These are phyloP conservation scores for Euphorbia schlechtendalii DNA, from an alignment of 441 rosid genomes.

Conservation along the genomic window DNA sequence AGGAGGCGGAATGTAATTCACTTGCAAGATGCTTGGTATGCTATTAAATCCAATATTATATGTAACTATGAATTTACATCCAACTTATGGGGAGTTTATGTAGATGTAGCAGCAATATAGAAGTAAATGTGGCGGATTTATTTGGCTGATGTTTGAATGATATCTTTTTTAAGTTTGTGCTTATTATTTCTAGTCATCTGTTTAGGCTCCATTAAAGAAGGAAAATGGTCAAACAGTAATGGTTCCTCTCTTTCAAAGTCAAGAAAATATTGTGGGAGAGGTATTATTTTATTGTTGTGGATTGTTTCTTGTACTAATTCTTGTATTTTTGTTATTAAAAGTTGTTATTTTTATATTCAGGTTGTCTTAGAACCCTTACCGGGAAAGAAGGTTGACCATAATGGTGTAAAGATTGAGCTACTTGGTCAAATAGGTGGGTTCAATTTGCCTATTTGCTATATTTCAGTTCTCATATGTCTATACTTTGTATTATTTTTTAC, in stretches of 20 bases:
- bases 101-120: background rate
- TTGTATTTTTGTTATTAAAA: conserved; percentile 5
- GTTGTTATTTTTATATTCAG: conserved; percentile 26
- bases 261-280: conserved; percentile 85
- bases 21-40: background rate
- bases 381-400: conserved; percentile 90
- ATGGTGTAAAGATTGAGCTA: conserved; percentile 84
- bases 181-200: conserved; percentile 12
- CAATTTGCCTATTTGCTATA: conserved; percentile 6
- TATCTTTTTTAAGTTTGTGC: background rate
- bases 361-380: conserved; percentile 65
- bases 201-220: conserved; percentile 79
- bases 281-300: conserved; percentile 26
- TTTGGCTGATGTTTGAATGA: background rate
- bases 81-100: background rate
- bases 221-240: conserved; percentile 75
- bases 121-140: background rate
- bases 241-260: conserved; percentile 86
- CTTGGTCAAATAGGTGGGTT: conserved; percentile 87
- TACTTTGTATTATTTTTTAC: background rate
- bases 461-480: background rate
- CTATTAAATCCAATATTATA: background rate
- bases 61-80: background rate
- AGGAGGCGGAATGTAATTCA: background rate
- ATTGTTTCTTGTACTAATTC: background rate